These are phyloP conservation scores for Canna indica DNA, from an alignment of 176 grass and related monocot genomes.

Conservation along the genomic window DNA sequence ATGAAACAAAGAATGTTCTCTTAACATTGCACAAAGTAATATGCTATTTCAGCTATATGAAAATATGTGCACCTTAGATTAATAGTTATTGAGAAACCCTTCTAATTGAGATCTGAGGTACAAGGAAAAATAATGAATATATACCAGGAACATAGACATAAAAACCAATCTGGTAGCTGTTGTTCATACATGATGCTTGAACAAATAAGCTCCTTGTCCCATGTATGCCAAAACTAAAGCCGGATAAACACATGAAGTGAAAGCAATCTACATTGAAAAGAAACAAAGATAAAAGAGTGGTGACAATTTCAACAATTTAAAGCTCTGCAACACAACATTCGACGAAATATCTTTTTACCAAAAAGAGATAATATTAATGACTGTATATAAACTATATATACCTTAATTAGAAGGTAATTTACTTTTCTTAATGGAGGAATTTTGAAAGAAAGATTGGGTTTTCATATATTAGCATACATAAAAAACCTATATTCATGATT, in stretches of 20 bases:
- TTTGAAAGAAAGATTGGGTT: no score
- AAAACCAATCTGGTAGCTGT: constrained; percentile 21
- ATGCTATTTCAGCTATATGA: neutral
- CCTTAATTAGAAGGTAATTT: neutral
- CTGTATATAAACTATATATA: neutral
- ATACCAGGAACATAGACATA: constrained; percentile 16
- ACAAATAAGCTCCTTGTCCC: constrained; percentile 22
- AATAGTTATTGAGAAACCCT: neutral
- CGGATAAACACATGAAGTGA: constrained; percentile 13
- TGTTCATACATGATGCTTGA: constrained; percentile 6
- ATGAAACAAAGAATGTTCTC: neutral
- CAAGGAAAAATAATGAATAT: neutral
- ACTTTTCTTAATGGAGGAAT: no score
- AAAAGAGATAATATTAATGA: neutral
- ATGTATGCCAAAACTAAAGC: constrained; percentile 20
- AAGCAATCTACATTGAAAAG: constrained; percentile 10
- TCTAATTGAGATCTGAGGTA: neutral
- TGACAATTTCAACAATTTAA: neutral
- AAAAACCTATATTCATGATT: no score
- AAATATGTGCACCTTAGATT: neutral
- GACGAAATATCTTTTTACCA: neutral
- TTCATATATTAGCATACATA: no score
- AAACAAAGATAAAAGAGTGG: neutral
- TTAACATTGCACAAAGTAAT: neutral
- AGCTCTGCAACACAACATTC: neutral